A percentile compares a stretch with the other conserved stretches of the same genome.
Conservation (phyloP, 1,284 basidiomycete genomes). For the Vanrija humicola region DNA sequence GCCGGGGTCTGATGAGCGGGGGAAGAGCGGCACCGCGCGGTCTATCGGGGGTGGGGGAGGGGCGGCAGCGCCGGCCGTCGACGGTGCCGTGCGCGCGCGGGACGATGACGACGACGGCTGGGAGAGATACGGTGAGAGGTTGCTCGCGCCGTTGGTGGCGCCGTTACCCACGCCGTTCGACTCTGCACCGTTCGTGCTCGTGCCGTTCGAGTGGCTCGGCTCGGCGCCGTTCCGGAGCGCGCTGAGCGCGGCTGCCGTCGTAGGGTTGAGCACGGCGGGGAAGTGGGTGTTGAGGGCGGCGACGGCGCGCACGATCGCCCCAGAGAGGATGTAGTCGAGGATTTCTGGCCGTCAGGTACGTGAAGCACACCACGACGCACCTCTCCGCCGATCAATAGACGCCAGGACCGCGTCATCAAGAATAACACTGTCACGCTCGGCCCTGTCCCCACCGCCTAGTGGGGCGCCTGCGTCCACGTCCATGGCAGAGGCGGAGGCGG, state of each 20-base stretch:
- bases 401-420: slow-evolving; percentile 21
- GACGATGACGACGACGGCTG: neutral
- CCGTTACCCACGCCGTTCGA: neutral
- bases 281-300: slow-evolving; percentile 36
- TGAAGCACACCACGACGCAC: too few species aligned
- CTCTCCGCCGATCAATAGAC: slow-evolving; percentile 33
- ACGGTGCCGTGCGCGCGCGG: too few species aligned
- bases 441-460: neutral
- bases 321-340: slow-evolving; percentile 40
- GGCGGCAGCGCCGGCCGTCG: neutral
- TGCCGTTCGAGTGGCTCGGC: neutral
- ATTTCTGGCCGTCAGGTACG: slow-evolving; percentile 23
- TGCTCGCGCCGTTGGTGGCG: neutral
- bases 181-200: neutral
- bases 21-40: slow-evolving; percentile 30
- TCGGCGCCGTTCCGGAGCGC: neutral
- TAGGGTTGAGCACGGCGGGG: slow-evolving; percentile 27
- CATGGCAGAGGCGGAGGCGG: slow-evolving; percentile 5
- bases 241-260: slow-evolving; percentile 4
- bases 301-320: slow-evolving; percentile 34
- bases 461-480: slow-evolving; percentile 13
- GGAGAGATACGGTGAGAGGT: neutral
- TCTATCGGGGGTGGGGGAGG: neutral
- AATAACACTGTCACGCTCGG: neutral
- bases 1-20: slow-evolving; percentile 24